Conservation (phyloP, 2,329 filamentous ascomycete species). For the Scopulariopsis brevicaulis region DNA sequence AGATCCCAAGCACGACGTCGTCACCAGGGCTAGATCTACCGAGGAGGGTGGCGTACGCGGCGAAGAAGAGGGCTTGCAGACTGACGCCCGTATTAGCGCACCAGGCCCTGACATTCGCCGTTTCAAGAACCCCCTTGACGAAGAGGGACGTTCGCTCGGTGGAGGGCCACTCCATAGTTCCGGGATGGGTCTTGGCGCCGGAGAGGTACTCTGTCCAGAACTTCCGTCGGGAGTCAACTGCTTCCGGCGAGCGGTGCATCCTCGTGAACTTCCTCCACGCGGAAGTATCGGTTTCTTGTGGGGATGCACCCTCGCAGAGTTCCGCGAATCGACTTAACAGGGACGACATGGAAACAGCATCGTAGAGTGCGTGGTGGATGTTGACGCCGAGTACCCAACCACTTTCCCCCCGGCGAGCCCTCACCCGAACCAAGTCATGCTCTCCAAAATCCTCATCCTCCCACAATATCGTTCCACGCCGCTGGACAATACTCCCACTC, state of each 20-base stretch:
- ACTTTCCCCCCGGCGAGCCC: conserved; percentile 4
- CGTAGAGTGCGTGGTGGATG: conserved; percentile 83
- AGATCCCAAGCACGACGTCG: conserved; percentile 60
- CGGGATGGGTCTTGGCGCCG: conserved; percentile 5
- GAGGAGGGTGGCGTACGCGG: conserved; percentile 46
- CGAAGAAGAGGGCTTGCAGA: conserved; percentile 66
- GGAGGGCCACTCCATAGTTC: background rate
- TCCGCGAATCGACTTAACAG: conserved; percentile 36
- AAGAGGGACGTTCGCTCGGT: background rate
- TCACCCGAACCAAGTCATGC: conserved; percentile 4
- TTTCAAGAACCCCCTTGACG: conserved; percentile 28
- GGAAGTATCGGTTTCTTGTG: background rate
- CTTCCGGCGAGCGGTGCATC: conserved; percentile 4
- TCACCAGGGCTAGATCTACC: background rate
- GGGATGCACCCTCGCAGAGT: conserved; percentile 10
- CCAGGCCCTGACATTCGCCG: conserved; percentile 22
- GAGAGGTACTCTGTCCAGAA: conserved; percentile 33
- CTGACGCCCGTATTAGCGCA: conserved; percentile 39
- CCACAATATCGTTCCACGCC: background rate
- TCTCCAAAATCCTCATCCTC: background rate
- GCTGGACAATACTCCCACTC: conserved; percentile 12
- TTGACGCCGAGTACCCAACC: conserved; percentile 33
- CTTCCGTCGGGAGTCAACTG: conserved; percentile 9
- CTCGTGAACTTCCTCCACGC: conserved; percentile 16
- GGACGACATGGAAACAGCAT: conserved; percentile 64